Percentiles rank a stretch among this genome's conserved stretches.
phyloP scores from a whole-genome alignment of 352 stramenopile genomes.

The Phytophthora europaea region DNA sequence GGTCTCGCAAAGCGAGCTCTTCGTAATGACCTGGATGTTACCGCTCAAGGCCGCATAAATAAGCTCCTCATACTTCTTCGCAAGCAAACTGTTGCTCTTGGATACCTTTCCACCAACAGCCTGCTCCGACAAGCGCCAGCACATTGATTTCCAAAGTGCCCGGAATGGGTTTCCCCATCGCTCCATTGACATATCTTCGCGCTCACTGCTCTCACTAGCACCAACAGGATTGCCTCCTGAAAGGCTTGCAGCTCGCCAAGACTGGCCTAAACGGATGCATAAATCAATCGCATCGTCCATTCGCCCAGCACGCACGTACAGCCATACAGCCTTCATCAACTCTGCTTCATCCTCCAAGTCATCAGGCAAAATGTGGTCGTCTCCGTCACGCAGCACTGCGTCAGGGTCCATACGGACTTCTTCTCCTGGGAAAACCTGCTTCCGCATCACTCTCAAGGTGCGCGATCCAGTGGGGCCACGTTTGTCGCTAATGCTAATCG shows the following conservation, averaged over 20 bases:
- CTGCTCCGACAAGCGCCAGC: conserved; percentile 83
- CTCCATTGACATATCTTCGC: conserved; percentile 55
- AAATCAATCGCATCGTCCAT: conserved; percentile 75
- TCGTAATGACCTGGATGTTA: conserved; percentile 71
- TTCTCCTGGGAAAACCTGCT: conserved; percentile 46
- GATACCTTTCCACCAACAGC: conserved; percentile 49
- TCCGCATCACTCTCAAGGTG: conserved; percentile 73
- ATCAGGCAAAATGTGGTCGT: conserved; percentile 71
- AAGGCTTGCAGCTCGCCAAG: conserved; percentile 84
- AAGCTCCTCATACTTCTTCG: conserved; percentile 81
- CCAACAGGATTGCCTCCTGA: conserved; percentile 71
- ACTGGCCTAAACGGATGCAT: conserved; percentile 77
- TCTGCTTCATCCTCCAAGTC: conserved; percentile 86
- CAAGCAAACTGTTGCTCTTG: conserved; percentile 71
- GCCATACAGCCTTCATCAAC: conserved; percentile 81
- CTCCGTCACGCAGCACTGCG: conserved; percentile 68
- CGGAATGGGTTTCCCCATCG: conserved; percentile 87
- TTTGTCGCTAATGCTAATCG: conserved; percentile 70
- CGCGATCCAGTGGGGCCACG: conserved; percentile 57
- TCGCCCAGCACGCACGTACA: conserved; percentile 74
- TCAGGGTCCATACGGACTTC: conserved; percentile 78
- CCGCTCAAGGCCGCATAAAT: conserved; percentile 86
- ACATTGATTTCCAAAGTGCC: conserved; percentile 89
- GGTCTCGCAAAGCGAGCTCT: conserved; percentile 74
- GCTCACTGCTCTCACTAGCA: conserved; percentile 63